Evolutionary conservation across 805 yeast genomes (phyloP).

Genomic region (Yarrowia phangngaensis): DNA sequence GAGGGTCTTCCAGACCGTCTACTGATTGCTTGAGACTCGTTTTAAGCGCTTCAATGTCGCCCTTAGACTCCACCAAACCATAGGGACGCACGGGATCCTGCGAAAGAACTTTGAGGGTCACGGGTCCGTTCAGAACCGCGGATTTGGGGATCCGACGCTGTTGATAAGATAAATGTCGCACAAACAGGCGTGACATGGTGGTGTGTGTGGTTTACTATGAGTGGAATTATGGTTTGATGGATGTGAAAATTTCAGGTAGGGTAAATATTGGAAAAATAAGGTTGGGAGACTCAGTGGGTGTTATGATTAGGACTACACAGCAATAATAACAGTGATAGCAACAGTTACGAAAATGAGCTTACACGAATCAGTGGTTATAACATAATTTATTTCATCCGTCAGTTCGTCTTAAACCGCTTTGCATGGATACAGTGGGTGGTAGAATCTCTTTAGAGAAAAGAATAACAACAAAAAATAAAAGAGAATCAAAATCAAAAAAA

Average conservation of each 20-base stretch:
- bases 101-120: conserved; percentile 19
- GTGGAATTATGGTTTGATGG: neutral
- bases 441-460: too few species aligned
- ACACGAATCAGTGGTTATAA: too few species aligned
- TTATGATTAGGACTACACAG: too few species aligned
- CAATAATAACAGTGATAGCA: too few species aligned
- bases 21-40: conserved; percentile 31
- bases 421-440: too few species aligned
- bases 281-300: too few species aligned
- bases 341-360: too few species aligned
- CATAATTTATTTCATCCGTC: too few species aligned
- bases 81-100: conserved; percentile 13
- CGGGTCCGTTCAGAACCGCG: conserved; percentile 21
- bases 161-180: conserved; percentile 23
- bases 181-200: conserved; percentile 8
- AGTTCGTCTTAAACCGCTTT: too few species aligned
- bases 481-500: too few species aligned
- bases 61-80: conserved; percentile 14
- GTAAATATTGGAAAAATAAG: too few species aligned
- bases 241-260: conserved; percentile 22
- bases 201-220: neutral
- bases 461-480: too few species aligned
- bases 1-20: conserved; percentile 54
- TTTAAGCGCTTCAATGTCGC: conserved; percentile 7
- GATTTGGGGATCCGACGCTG: conserved; percentile 24